A percentile compares a stretch with the other conserved stretches of the same genome.
Evolutionary conservation across 176 grass and related monocot genomes (phyloP).

Genomic region (Cymbopogon citratus): DNA sequence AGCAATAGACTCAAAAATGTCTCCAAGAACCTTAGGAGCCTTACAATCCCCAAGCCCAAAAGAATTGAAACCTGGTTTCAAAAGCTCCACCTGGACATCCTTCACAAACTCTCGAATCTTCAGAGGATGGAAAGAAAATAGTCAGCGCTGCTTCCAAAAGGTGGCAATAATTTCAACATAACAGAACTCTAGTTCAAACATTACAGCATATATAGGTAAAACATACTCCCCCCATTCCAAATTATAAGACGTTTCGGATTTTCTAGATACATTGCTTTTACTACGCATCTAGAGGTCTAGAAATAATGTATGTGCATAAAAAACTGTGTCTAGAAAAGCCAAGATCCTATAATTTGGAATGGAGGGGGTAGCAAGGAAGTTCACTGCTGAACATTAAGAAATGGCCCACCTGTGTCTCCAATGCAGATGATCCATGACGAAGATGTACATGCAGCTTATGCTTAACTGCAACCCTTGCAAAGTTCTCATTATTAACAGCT

Average conservation of each 20-base stretch:
- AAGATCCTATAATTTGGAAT: neutral
- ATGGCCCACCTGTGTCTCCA: conserved; percentile 78
- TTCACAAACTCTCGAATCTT: conserved; percentile 98
- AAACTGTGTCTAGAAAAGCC: neutral
- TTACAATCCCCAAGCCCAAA: conserved; percentile 97
- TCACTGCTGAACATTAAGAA: neutral
- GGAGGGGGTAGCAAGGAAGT: neutral
- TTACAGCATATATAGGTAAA: neutral
- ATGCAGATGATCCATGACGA: conserved; percentile 90
- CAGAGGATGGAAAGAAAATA: conserved; percentile 18
- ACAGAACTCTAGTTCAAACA: conserved; percentile 7
- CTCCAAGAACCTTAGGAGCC: conserved; percentile 94
- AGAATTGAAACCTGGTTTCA: conserved; percentile 87
- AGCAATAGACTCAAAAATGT: conserved; percentile 95
- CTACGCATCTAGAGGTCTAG: neutral
- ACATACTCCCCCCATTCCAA: neutral
- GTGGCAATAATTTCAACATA: conserved; percentile 8
- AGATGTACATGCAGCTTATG: conserved; percentile 83
- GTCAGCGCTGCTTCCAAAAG: conserved; percentile 25
- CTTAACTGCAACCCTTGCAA: conserved; percentile 88
- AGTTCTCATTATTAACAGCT: conserved; percentile 98
- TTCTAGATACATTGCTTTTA: neutral
- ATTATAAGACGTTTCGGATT: neutral
- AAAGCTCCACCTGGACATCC: conserved; percentile 85
- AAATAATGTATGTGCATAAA: neutral